Evolutionary conservation across 345 rosid species (phyloP).

Genomic region (Eucalyptus sideroxylon): DNA sequence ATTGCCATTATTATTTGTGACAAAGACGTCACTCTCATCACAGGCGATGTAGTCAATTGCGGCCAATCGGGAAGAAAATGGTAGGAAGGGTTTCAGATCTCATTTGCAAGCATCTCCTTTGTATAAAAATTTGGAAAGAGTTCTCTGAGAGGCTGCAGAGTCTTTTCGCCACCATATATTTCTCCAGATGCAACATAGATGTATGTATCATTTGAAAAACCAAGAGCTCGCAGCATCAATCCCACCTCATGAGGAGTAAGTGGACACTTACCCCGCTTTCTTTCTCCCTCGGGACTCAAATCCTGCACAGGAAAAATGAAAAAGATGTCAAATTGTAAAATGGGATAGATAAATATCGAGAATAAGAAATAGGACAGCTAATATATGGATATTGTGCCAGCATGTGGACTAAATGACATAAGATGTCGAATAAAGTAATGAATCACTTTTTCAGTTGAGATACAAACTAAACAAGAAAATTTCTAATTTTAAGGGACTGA

Average conservation of each 20-base stretch:
- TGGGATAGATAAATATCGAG: background rate
- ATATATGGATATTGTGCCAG: background rate
- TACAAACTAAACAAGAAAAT: background rate
- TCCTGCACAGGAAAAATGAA: constrained; percentile 33
- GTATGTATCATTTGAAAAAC: constrained; percentile 77
- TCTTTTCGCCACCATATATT: constrained; percentile 93
- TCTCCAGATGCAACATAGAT: constrained; percentile 97
- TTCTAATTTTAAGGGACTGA: background rate
- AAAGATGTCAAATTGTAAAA: background rate
- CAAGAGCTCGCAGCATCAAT: constrained; percentile 90
- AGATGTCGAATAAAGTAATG: background rate
- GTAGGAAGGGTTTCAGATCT: constrained; percentile 70
- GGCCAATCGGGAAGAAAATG: constrained; percentile 86
- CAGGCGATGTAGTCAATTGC: constrained; percentile 88
- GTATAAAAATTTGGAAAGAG: constrained; percentile 94
- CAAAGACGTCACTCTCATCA: constrained; percentile 92
- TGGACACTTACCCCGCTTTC: constrained; percentile 94
- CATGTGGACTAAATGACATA: background rate
- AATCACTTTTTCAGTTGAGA: background rate
- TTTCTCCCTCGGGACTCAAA: constrained; percentile 73
- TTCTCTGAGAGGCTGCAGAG: constrained; percentile 72
- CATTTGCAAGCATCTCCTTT: constrained; percentile 79
- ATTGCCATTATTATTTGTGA: constrained; percentile 93
- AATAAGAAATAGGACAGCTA: background rate
- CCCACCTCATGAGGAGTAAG: constrained; percentile 97